phyloP scores from a whole-genome alignment of 2,329 filamentous ascomycete species.

The Aspergillus sp. region DNA sequence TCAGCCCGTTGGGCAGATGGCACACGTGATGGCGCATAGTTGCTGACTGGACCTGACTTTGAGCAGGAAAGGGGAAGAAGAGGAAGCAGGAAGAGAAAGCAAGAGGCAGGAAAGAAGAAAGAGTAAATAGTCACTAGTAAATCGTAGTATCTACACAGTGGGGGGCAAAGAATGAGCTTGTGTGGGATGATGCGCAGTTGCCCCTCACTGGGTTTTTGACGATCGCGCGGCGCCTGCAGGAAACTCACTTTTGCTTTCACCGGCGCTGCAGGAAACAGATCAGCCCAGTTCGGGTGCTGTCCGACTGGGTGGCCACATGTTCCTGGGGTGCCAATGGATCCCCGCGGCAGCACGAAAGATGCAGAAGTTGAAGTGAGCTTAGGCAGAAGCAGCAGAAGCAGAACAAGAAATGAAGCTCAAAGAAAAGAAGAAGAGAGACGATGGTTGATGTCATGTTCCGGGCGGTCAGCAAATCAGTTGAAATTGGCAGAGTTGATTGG shows the following conservation, averaged over 20 bases:
- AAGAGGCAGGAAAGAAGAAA: neutral
- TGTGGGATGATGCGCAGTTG: constrained; percentile 16
- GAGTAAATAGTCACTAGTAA: constrained; percentile 1
- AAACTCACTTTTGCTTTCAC: neutral
- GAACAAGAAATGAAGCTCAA: too few relatives aligned
- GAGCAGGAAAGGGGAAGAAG: neutral
- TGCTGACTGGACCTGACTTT: neutral
- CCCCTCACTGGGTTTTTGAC: constrained; percentile 12
- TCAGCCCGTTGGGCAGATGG: constrained; percentile 84
- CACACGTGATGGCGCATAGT: constrained; percentile 33
- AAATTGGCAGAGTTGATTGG: too few relatives aligned
- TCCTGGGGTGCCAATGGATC: too few relatives aligned
- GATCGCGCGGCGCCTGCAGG: constrained; percentile 2
- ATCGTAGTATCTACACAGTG: neutral
- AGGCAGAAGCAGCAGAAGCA: too few relatives aligned
- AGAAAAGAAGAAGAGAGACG: too few relatives aligned
- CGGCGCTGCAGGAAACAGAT: neutral
- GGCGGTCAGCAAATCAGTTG: too few relatives aligned
- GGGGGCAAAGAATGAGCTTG: constrained; percentile 1
- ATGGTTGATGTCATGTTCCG: too few relatives aligned
- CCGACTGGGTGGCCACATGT: too few relatives aligned
- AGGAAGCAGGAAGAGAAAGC: constrained; percentile 6
- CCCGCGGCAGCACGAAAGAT: too few relatives aligned
- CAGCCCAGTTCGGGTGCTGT: neutral
- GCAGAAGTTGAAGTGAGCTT: too few relatives aligned